These are phyloP conservation scores for Fraxinus sp. DNA, from an alignment of 305 asterid genomes.

Conservation along the genomic window DNA sequence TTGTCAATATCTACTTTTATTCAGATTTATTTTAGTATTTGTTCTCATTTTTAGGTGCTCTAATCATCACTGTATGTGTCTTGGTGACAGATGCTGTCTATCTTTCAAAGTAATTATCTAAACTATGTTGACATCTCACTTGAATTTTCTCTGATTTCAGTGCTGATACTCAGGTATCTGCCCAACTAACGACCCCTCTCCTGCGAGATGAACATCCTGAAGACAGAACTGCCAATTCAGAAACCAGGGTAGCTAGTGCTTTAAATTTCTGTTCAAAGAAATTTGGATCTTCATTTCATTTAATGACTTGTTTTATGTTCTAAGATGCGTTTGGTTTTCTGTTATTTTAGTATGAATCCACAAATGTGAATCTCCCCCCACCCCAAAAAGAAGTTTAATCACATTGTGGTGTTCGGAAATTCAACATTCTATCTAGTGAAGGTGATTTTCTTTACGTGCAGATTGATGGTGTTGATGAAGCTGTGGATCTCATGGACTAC, in stretches of 20 bases:
- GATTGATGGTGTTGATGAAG: conserved; percentile 52
- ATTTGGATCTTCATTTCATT: conserved; percentile 3
- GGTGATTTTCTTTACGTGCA: conserved; percentile 30
- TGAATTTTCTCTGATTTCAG: conserved; percentile 42
- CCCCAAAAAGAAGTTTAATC: not conserved
- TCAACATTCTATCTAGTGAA: conserved; percentile 14
- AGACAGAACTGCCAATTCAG: conserved; percentile 45
- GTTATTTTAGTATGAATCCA: conserved; percentile 4
- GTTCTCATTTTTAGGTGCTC: conserved; percentile 7
- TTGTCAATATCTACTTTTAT: conserved; percentile 11
- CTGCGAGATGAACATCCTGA: conserved; percentile 53
- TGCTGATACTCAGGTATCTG: conserved; percentile 63
- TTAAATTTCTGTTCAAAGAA: conserved; percentile 17
- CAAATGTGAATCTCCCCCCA: not conserved
- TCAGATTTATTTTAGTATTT: conserved; percentile 21
- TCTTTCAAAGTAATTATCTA: conserved; percentile 5
- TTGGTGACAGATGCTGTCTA: conserved; percentile 15
- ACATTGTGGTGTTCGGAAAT: not conserved
- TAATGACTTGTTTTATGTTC: conserved; percentile 4
- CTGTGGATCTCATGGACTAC: conserved; percentile 60
- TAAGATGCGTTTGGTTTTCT: not conserved
- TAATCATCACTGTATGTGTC: conserved; percentile 1
- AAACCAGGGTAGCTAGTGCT: conserved; percentile 48
- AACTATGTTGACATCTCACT: conserved; percentile 15
- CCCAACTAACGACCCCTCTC: conserved; percentile 44